phyloP scores from a whole-genome alignment of 306 rosid genomes.

The Vigna unguiculata region DNA sequence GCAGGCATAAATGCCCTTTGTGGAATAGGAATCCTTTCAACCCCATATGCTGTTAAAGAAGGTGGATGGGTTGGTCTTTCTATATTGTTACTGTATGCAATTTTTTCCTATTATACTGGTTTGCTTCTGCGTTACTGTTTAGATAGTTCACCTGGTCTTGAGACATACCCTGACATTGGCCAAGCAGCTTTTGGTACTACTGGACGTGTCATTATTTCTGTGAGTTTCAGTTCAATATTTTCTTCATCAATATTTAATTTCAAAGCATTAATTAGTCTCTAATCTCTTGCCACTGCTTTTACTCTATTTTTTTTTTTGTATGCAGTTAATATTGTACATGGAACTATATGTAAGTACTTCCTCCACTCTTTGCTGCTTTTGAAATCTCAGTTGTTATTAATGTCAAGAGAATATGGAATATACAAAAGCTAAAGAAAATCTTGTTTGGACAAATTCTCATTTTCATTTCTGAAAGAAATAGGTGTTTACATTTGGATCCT shows the following conservation, averaged over 20 bases:
- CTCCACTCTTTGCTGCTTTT: slow-evolving; percentile 30
- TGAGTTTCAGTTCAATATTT: slow-evolving; percentile 39
- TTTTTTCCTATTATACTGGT: slow-evolving; percentile 87
- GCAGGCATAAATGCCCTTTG: slow-evolving; percentile 94
- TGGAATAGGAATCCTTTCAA: slow-evolving; percentile 92
- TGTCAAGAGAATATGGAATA: background rate
- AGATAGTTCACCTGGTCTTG: slow-evolving; percentile 87
- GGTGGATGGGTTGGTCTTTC: slow-evolving; percentile 90
- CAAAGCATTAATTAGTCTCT: background rate
- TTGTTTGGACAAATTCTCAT: too few relatives aligned
- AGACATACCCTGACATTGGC: slow-evolving; percentile 95
- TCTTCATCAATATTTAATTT: background rate
- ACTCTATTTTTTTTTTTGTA: slow-evolving; percentile 21
- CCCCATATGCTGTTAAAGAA: slow-evolving; percentile 78
- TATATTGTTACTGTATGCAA: slow-evolving; percentile 66
- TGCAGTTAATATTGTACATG: slow-evolving; percentile 84
- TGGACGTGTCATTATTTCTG: slow-evolving; percentile 81
- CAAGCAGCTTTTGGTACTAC: slow-evolving; percentile 86
- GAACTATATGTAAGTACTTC: slow-evolving; percentile 89
- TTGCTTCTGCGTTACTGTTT: slow-evolving; percentile 82
- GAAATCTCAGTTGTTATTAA: background rate
- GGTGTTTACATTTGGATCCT: too few relatives aligned
- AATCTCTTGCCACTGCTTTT: slow-evolving; percentile 7
- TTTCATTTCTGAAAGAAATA: too few relatives aligned
- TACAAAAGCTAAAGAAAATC: too few relatives aligned